phyloP scores from a whole-genome alignment of 192 early-diverging fungal genomes.

The Chytriomyces confervae region DNA sequence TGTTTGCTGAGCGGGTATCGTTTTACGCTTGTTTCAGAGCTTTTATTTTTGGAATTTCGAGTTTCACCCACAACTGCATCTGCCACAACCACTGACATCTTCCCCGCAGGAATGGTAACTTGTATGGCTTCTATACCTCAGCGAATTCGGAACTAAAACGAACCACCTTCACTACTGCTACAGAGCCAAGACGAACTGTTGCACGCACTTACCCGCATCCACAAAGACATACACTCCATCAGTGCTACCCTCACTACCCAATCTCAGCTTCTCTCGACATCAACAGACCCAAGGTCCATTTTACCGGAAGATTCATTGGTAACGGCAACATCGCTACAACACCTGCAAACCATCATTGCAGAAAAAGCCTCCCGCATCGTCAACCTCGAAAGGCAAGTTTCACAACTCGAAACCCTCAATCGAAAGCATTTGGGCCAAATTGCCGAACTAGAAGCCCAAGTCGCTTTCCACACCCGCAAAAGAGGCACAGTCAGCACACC shows the following conservation, averaged over 20 bases:
- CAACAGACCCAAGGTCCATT: not conserved
- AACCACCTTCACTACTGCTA: too few relatives aligned
- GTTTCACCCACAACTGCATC: too few relatives aligned
- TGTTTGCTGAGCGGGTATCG: too few relatives aligned
- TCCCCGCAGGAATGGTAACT: too few relatives aligned
- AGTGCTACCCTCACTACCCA: not conserved
- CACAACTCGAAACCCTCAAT: not conserved
- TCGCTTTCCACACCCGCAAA: not conserved
- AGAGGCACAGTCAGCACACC: too few relatives aligned
- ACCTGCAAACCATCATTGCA: not conserved
- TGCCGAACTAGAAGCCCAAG: not conserved
- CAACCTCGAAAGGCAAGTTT: not conserved
- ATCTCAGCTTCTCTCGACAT: not conserved
- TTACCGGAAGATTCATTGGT: not conserved
- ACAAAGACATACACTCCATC: not conserved
- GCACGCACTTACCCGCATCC: too few relatives aligned
- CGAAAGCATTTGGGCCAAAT: not conserved
- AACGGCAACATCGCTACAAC: not conserved
- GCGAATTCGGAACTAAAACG: too few relatives aligned
- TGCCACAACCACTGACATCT: too few relatives aligned
- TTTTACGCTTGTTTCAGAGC: too few relatives aligned
- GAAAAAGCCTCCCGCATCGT: not conserved
- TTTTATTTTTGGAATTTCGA: too few relatives aligned
- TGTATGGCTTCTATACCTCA: too few relatives aligned
- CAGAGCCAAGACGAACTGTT: too few relatives aligned